A percentile compares a stretch with the other conserved stretches of the same genome.
These are phyloP conservation scores for Xylariaceae sp. DNA, from an alignment of 2,329 filamentous ascomycete species.

Conservation along the genomic window DNA sequence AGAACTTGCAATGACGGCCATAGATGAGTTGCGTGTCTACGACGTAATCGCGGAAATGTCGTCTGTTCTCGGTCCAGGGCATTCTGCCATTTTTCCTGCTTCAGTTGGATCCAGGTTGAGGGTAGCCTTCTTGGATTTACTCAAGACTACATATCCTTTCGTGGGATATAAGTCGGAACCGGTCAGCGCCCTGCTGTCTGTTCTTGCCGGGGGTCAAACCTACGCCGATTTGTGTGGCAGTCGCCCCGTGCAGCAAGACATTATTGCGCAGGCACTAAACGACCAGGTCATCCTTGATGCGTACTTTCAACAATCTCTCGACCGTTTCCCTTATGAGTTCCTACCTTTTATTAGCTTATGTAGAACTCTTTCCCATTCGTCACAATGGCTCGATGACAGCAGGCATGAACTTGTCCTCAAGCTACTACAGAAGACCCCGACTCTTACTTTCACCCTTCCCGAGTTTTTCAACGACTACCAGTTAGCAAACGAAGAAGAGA, in stretches of 20 bases:
- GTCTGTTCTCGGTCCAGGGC: conserved; percentile 39
- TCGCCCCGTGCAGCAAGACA: conserved; percentile 30
- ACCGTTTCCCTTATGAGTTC: conserved; percentile 82
- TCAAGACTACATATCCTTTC: conserved; percentile 62
- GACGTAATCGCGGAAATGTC: conserved; percentile 51
- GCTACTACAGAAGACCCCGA: conserved; percentile 65
- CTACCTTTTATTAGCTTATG: conserved; percentile 71
- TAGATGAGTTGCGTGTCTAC: conserved; percentile 48
- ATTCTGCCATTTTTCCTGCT: conserved; percentile 43
- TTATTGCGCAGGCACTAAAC: conserved; percentile 41
- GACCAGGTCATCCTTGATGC: conserved; percentile 54
- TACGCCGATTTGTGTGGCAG: conserved; percentile 50
- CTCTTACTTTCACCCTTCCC: conserved; percentile 75
- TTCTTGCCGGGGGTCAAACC: conserved; percentile 52
- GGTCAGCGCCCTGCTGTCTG: conserved; percentile 59
- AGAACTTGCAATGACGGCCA: conserved; percentile 44
- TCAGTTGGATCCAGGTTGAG: conserved; percentile 61
- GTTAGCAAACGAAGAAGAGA: conserved; percentile 79
- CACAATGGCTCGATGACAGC: conserved; percentile 28
- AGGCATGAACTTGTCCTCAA: conserved; percentile 47
- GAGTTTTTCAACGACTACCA: conserved; percentile 68
- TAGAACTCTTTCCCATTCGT: conserved; percentile 57
- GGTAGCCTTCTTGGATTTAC: conserved; percentile 62
- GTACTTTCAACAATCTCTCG: conserved; percentile 64
- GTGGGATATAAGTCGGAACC: conserved; percentile 72